Evolutionary conservation across 768 basidiomycete species (phyloP).

Genomic region (Phlegmacium glaucopus): DNA sequence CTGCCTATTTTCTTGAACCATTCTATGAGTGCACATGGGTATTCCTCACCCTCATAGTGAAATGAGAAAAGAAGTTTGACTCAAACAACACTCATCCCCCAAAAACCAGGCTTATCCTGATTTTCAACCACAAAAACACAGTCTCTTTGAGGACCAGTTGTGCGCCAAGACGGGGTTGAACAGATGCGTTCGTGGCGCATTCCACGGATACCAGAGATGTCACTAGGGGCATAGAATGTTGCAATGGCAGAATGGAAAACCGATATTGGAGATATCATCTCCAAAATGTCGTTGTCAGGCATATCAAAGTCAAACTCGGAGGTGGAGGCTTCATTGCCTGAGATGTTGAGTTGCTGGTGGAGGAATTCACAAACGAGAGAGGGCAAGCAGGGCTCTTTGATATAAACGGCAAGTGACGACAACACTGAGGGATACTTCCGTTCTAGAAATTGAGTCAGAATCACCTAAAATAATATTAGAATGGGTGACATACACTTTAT

Average conservation of each 20-base stretch:
- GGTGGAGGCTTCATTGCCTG: background rate
- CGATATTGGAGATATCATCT: too few relatives aligned
- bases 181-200: constrained; percentile 24
- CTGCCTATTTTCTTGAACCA: constrained; percentile 20
- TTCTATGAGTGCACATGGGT: constrained; percentile 26
- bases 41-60: constrained; percentile 5
- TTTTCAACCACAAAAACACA: constrained; percentile 21
- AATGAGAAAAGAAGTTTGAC: constrained; percentile 28
- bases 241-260: constrained; percentile 27
- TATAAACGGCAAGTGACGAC: constrained; percentile 1
- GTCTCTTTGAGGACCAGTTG: constrained; percentile 20
- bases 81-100: constrained; percentile 17
- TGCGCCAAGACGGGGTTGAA: constrained; percentile 22
- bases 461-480: background rate
- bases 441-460: background rate
- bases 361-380: constrained; percentile 1
- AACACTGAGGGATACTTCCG: too few relatives aligned
- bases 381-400: constrained; percentile 1
- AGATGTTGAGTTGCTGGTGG: background rate
- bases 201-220: constrained; percentile 15
- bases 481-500: too few relatives aligned
- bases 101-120: constrained; percentile 17
- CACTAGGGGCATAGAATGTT: constrained; percentile 23
- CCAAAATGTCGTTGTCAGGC: too few relatives aligned
- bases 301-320: constrained; percentile 10